A percentile compares a stretch with the other conserved stretches of the same genome.
phyloP scores from a whole-genome alignment of 2,329 filamentous ascomycete genomes.

The Sodiomyces alkalinus region DNA sequence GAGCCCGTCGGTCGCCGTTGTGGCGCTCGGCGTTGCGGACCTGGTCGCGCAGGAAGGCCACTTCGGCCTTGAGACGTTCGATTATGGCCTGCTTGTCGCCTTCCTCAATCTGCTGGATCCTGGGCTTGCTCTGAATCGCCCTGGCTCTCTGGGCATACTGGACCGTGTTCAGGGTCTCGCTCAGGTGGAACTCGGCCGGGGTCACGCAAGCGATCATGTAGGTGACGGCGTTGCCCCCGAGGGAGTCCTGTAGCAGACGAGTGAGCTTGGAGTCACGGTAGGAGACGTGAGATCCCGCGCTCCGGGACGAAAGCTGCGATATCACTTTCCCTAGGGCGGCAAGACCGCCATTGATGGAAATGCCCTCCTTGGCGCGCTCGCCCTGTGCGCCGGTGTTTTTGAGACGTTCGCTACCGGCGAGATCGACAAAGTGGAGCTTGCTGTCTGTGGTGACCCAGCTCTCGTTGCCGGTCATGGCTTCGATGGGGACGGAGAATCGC shows the following conservation, averaged over 20 bases:
- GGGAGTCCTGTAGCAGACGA: constrained; percentile 65
- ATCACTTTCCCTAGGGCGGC: constrained; percentile 96
- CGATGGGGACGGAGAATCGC: constrained; percentile 72
- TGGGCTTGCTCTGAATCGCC: constrained; percentile 92
- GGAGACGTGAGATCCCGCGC: constrained; percentile 79
- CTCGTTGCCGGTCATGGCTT: constrained; percentile 57
- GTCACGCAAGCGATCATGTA: constrained; percentile 99
- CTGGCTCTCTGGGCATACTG: constrained; percentile 93
- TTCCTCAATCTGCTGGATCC: constrained; percentile 88
- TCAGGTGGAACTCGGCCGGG: constrained; percentile 90
- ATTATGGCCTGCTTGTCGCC: constrained; percentile 89
- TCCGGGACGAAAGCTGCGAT: constrained; percentile 85
- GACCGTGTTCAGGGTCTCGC: constrained; percentile 93
- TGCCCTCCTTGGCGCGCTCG: constrained; percentile 87
- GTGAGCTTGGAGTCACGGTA: constrained; percentile 89
- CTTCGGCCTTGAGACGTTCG: constrained; percentile 83
- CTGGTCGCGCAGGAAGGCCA: constrained; percentile 86
- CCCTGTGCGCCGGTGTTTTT: constrained; percentile 96
- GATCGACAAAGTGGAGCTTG: constrained; percentile 96
- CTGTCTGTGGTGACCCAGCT: constrained; percentile 78
- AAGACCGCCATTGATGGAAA: constrained; percentile 93
- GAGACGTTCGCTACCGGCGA: constrained; percentile 88
- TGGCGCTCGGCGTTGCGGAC: constrained; percentile 68
- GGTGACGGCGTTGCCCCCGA: constrained; percentile 93
- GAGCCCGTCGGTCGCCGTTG: constrained; percentile 36